phyloP scores from a whole-genome alignment of 2,329 filamentous ascomycete species.

The Aspergillus neotritici region DNA sequence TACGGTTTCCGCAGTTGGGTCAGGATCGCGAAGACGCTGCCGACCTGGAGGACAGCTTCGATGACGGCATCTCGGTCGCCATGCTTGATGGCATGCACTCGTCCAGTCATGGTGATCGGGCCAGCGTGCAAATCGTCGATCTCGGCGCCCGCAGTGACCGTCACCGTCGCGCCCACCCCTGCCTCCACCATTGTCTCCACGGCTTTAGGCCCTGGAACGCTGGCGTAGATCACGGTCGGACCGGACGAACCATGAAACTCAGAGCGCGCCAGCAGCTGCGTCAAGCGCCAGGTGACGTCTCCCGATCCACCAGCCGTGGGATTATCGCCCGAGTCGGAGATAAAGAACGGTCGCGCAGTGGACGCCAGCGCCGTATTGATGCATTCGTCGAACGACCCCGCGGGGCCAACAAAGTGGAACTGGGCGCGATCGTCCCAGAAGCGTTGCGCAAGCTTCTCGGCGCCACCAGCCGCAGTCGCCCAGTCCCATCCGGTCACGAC shows the following conservation, averaged over 20 bases:
- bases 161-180: constrained; percentile 45
- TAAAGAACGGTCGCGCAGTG: constrained; percentile 44
- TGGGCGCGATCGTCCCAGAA: constrained; percentile 47
- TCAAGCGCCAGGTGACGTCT: constrained; percentile 50
- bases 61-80: constrained; percentile 46
- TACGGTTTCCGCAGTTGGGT: constrained; percentile 51
- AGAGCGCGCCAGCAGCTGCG: constrained; percentile 40
- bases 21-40: constrained; percentile 48
- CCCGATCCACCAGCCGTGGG: constrained; percentile 52
- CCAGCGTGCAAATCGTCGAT: constrained; percentile 46
- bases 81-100: constrained; percentile 47
- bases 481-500: constrained; percentile 50
- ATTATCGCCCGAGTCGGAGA: constrained; percentile 54
- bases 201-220: constrained; percentile 46
- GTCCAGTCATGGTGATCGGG: constrained; percentile 48
- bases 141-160: constrained; percentile 48
- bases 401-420: constrained; percentile 51
- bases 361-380: constrained; percentile 43
- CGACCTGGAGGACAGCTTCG: constrained; percentile 49
- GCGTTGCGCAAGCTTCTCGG: constrained; percentile 41
- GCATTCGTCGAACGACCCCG: constrained; percentile 45
- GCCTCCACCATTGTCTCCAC: constrained; percentile 40
- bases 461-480: constrained; percentile 33
- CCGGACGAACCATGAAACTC: constrained; percentile 40
- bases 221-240: constrained; percentile 49